Conservation (phyloP, 2,329 filamentous ascomycete genomes). For the Berkeleyomyces basicola region DNA sequence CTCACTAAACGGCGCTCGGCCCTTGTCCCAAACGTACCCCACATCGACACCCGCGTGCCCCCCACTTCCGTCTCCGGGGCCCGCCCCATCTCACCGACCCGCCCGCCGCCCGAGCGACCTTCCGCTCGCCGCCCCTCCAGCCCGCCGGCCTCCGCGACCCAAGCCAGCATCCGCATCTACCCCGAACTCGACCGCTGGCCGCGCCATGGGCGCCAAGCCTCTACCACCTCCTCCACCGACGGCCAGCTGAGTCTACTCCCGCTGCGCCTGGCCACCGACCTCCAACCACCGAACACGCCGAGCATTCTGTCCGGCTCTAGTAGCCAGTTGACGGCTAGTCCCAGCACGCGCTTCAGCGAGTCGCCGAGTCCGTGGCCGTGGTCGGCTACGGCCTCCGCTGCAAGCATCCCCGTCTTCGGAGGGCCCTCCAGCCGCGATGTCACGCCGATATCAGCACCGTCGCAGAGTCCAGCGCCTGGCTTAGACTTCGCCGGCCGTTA, state of each 20-base stretch:
- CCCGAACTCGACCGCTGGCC: slow-evolving; percentile 13
- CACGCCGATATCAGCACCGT: slow-evolving; percentile 62
- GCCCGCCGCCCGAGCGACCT: background rate
- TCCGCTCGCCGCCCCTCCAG: background rate
- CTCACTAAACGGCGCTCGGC: slow-evolving; percentile 2
- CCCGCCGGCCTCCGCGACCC: background rate
- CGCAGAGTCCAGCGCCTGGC: slow-evolving; percentile 48
- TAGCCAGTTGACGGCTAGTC: slow-evolving; percentile 49
- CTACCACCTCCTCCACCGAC: background rate
- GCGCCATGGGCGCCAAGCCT: slow-evolving; percentile 6
- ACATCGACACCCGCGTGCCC: slow-evolving; percentile 7
- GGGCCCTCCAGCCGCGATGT: slow-evolving; percentile 60
- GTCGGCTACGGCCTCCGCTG: slow-evolving; percentile 3
- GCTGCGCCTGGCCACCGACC: slow-evolving; percentile 43
- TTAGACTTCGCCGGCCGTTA: slow-evolving; percentile 23
- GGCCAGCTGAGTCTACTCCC: slow-evolving; percentile 22
- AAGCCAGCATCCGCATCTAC: slow-evolving; percentile 4
- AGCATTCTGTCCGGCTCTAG: slow-evolving; percentile 42
- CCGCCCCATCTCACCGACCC: background rate
- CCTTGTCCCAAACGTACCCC: background rate
- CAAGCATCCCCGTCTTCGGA: background rate
- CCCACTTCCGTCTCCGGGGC: background rate
- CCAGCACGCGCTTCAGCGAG: slow-evolving; percentile 59
- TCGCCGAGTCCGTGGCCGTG: slow-evolving; percentile 39
- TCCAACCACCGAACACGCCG: slow-evolving; percentile 50